Conservation (phyloP, 371 early-diverging fungal genomes). For the Mortierella sp. region DNA sequence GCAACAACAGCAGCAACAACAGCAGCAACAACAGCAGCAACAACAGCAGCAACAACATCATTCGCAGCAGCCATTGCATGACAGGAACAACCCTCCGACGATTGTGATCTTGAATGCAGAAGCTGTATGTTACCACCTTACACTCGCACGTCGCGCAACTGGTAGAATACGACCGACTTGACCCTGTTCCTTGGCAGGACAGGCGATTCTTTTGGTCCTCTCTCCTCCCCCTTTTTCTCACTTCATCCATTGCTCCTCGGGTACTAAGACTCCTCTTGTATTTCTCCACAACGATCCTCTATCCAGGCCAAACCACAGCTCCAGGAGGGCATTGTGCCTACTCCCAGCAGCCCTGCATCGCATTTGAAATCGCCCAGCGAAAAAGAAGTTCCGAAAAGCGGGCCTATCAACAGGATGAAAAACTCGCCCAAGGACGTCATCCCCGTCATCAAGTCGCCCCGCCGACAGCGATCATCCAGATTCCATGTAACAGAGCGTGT, state of each 20-base stretch:
- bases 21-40: conserved; percentile 5
- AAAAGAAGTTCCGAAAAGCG: conserved; percentile 78
- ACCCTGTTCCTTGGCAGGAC: conserved; percentile 5
- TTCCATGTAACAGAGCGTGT: conserved; percentile 83
- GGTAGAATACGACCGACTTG: neutral
- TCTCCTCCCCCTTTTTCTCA: conserved; percentile 10
- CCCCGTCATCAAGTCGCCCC: conserved; percentile 81
- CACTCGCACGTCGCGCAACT: neutral
- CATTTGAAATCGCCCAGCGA: conserved; percentile 39
- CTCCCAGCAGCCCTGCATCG: conserved; percentile 25
- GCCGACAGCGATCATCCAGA: conserved; percentile 85
- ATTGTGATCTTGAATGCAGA: conserved; percentile 63
- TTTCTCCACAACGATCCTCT: neutral
- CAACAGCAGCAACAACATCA: conserved; percentile 14
- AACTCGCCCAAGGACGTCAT: conserved; percentile 83
- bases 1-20: conserved; percentile 7
- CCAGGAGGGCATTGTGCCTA: conserved; percentile 4
- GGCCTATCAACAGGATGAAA: conserved; percentile 81
- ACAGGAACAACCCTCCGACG: conserved; percentile 42
- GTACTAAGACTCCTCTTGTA: neutral
- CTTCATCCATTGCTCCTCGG: neutral
- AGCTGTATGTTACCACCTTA: conserved; percentile 50
- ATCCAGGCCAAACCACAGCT: conserved; percentile 26
- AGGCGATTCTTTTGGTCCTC: conserved; percentile 1
- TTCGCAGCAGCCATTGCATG: neutral